Evolutionary conservation across 2,329 filamentous ascomycete species (phyloP).

Genomic region (Leptographium radiaticola): DNA sequence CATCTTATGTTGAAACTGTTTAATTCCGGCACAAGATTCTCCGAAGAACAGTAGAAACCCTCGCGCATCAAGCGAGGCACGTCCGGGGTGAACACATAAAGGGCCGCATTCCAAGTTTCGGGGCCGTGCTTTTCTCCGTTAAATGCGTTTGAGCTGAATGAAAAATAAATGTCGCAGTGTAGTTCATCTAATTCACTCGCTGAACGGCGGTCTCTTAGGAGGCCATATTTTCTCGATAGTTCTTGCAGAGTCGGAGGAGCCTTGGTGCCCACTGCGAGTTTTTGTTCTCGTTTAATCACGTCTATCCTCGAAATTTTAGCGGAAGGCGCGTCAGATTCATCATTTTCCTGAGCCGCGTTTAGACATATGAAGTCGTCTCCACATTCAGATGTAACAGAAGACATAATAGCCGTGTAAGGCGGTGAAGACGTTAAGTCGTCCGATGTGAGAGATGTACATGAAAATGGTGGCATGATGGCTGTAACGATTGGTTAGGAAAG

Average conservation of each 20-base stretch:
- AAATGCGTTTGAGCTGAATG: background rate
- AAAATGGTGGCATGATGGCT: too few species aligned
- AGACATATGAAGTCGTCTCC: too few species aligned
- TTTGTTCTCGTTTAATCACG: too few species aligned
- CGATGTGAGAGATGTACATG: too few species aligned
- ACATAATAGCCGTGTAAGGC: too few species aligned
- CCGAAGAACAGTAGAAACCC: background rate
- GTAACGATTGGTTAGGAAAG: too few species aligned
- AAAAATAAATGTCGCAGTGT: background rate
- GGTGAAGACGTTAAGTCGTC: too few species aligned
- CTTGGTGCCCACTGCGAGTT: background rate
- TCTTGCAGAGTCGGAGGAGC: background rate
- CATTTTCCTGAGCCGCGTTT: too few species aligned
- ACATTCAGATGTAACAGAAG: too few species aligned
- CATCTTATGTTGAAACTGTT: background rate
- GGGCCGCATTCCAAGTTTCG: background rate
- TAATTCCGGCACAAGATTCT: background rate
- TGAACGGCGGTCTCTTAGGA: background rate
- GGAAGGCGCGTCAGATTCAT: too few species aligned
- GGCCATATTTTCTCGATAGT: background rate
- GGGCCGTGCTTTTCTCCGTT: background rate
- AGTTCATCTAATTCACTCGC: too few species aligned
- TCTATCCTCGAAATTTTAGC: too few species aligned
- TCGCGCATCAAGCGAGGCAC: conserved; percentile 1
- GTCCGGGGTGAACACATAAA: background rate